Evolutionary conservation across 2,329 filamentous ascomycete genomes (phyloP).

Genomic region (Diaporthe nobilis): DNA sequence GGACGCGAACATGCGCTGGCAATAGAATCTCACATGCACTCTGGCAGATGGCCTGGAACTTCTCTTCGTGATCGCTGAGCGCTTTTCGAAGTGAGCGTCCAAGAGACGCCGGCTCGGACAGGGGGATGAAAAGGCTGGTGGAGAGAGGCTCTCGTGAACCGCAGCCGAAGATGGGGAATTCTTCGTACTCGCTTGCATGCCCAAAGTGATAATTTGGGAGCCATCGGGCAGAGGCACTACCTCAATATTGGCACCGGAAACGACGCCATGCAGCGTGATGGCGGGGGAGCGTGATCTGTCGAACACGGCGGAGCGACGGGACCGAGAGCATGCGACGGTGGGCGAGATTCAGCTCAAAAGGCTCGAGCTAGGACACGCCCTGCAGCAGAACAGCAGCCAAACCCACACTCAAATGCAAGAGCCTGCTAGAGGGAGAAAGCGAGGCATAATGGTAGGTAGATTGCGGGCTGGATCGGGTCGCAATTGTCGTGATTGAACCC

Average conservation of each 20-base stretch:
- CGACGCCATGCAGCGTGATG: slow-evolving; percentile 33
- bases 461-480: slow-evolving; percentile 8
- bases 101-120: slow-evolving; percentile 1
- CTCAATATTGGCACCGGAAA: slow-evolving; percentile 22
- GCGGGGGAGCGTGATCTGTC: slow-evolving; percentile 27
- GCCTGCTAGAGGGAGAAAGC: not conserved
- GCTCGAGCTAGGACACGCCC: slow-evolving; percentile 1
- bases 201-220: not conserved
- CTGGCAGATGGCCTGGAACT: not conserved
- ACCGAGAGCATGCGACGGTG: not conserved
- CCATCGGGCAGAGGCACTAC: slow-evolving; percentile 16
- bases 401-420: not conserved
- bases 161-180: not conserved
- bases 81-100: not conserved
- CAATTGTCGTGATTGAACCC: slow-evolving; percentile 21
- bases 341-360: slow-evolving; percentile 14
- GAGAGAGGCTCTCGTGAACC: slow-evolving; percentile 3
- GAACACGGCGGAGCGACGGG: slow-evolving; percentile 2
- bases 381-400: slow-evolving; percentile 11
- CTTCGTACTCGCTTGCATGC: slow-evolving; percentile 17
- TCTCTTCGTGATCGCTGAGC: not conserved
- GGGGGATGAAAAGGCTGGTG: not conserved
- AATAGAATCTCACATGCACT: not conserved
- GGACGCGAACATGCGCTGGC: not conserved
- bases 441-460: not conserved